Base-by-base conservation (phyloP, 2,329 filamentous ascomycete genomes). In the Sphaerulina vaccinii region DNA sequence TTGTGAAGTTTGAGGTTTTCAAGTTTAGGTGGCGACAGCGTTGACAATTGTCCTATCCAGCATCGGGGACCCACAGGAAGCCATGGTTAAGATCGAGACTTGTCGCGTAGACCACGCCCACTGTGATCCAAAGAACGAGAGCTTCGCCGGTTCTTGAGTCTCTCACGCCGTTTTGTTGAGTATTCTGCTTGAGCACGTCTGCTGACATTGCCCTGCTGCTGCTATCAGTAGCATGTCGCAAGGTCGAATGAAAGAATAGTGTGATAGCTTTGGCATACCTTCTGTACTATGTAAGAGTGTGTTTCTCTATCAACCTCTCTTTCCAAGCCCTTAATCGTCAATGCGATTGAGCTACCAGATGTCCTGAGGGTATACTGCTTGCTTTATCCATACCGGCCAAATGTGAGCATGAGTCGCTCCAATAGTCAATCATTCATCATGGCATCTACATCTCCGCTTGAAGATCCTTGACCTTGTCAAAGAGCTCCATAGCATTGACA, bases 401-500 rank as follows among this genome's bases (percentile, higher is more conserved):
- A 39, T 13, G 19, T 39, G 37, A 11, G 18, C 37, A 39, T 21
- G 7, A 10, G 37, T 39, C 37, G 37, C 37, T 39, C 37, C 37
- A 39, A 39, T 21, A 16, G 37, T 18, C 16, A 11, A 39, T 39
- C n/a, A 19, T 39, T 39, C 37, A 8, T 39, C 7, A 21, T 39
- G 37, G 16, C 10, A 15, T 38, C 65, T 55, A 74, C 66, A 75
- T 68, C 22, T 64, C 60, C 49, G 68, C 56, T 59, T 73, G 70
- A 18, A 77, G 54, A 32, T 70, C 69, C 13, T 60, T 57, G 51
- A 79, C 71, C 48, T 71, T 69, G 24, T 71, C 66, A 59, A 75
- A 77, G 16, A 79, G 68, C 51, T 77, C 75, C 43, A 72, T 70
- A 16, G 76, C 70, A 37, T 70, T 68, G 29, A 75, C 59, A 47